Evolutionary conservation across 441 rosid species (phyloP).

Genomic region (Erodium texanum): DNA sequence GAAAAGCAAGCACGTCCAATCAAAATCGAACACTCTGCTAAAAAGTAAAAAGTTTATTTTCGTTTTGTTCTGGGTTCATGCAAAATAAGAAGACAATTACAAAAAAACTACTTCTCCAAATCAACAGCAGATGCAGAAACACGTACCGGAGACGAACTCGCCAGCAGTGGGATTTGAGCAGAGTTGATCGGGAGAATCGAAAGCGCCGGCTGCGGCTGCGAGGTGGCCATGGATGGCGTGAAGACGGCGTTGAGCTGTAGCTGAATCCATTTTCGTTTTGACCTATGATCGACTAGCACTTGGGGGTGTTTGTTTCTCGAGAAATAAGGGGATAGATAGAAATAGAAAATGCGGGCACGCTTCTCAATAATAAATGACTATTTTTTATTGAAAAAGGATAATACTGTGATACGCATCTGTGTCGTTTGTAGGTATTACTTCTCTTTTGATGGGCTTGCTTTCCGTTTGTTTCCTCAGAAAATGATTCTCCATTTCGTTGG

Average conservation of each 20-base stretch:
- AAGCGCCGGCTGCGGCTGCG: slow-evolving; percentile 18
- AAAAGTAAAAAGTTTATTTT: neutral
- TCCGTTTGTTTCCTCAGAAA: slow-evolving; percentile 6
- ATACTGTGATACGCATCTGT: neutral
- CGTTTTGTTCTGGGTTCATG: neutral
- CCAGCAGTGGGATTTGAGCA: slow-evolving; percentile 53
- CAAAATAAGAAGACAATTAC: neutral
- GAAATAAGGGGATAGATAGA: neutral
- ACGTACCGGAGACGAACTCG: slow-evolving; percentile 61
- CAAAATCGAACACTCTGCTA: neutral
- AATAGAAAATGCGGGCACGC: slow-evolving; percentile 5
- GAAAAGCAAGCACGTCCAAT: neutral
- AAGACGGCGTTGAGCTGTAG: slow-evolving; percentile 69
- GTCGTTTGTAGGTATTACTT: too few species aligned
- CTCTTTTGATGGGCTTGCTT: neutral
- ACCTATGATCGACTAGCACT: neutral
- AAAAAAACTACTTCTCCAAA: neutral
- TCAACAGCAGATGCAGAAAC: neutral
- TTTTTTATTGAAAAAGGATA: neutral
- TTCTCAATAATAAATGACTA: slow-evolving; percentile 1
- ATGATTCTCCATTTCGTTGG: neutral
- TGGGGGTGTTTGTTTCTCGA: neutral
- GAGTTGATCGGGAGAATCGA: slow-evolving; percentile 37
- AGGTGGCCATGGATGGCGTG: slow-evolving; percentile 61
- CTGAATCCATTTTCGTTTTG: slow-evolving; percentile 30